Base-by-base conservation (phyloP, 2,329 filamentous ascomycete species). In the Neonectria sp. region DNA sequence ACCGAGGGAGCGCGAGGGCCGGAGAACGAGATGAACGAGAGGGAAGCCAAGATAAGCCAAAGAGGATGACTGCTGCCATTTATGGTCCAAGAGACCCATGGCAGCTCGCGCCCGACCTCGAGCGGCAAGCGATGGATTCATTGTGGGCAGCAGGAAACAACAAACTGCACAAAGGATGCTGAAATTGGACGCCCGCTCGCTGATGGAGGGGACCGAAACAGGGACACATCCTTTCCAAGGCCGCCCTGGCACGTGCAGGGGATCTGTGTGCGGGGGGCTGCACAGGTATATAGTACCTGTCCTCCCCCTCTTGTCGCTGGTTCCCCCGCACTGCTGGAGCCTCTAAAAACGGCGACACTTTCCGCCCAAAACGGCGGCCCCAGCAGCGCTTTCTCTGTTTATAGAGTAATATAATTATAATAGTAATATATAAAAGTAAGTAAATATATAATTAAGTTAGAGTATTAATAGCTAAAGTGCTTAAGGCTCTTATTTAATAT, bases 361-460 rank as follows among this genome's bases (percentile, higher is more conserved):
- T 63, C 65, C 60, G 31, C 65, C 48, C 24, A 31, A 67, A 55
- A 55, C 56, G 27, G 65, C 37, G 60, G 65, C 27, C 29, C 49
- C 31, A 63, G 55, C 55, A 67, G 65, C 43, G 65, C 65, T 67
- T 67, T 62, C 59, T 67, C 58, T 35, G 48, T 67, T 67, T 67
- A 67, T 45, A 17, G 52, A 63, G 43, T 46, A 46, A 46, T 46
- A 24, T 21, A 11, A 4, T 46, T 43, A n/a, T n/a, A 43, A n/a
- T n/a, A n/a, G n/a, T n/a, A n/a, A n/a, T n/a, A n/a, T n/a, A n/a
- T n/a, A n/a, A n/a, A n/a, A n/a, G n/a, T n/a, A n/a, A n/a, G n/a
- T n/a, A n/a, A n/a, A n/a, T n/a, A n/a, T n/a, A n/a, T n/a, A n/a
- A n/a, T n/a, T n/a, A n/a, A n/a, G n/a, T n/a, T n/a, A n/a, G n/a